These are phyloP conservation scores for Polytrichum commune DNA, from an alignment of 225 moss, liverwort and hornwort genomes.

Conservation along the genomic window DNA sequence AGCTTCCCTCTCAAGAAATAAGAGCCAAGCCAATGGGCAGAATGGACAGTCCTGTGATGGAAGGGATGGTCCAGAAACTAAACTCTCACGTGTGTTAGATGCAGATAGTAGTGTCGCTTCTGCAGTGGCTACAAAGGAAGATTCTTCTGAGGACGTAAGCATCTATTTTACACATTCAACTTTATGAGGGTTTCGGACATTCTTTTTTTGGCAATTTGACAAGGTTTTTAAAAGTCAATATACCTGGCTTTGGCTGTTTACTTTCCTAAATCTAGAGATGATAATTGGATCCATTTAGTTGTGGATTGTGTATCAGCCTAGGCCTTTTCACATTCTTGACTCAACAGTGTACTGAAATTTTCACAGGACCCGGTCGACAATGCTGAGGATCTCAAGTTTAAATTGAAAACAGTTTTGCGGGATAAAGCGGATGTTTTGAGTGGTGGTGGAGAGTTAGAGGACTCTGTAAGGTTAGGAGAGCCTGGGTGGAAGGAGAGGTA, in stretches of 20 bases:
- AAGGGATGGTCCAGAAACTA: constrained; percentile 67
- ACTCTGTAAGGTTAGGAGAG: constrained; percentile 85
- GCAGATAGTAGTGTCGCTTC: constrained; percentile 60
- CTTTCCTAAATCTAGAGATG: too few relatives aligned
- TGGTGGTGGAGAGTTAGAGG: constrained; percentile 82
- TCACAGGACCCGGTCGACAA: constrained; percentile 70
- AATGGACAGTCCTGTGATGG: constrained; percentile 34
- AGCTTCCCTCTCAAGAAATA: constrained; percentile 70
- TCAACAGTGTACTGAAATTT: neutral
- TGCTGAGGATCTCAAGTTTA: constrained; percentile 85
- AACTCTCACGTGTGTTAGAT: constrained; percentile 68
- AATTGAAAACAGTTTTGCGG: constrained; percentile 78
- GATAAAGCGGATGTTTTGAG: constrained; percentile 93
- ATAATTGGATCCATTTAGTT: too few relatives aligned
- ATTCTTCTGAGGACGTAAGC: constrained; percentile 65
- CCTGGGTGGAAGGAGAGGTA: constrained; percentile 98
- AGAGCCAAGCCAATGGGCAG: constrained; percentile 54
- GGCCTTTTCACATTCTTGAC: too few relatives aligned
- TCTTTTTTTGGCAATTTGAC: neutral
- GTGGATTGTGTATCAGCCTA: too few relatives aligned
- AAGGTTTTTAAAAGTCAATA: neutral
- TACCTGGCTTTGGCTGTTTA: too few relatives aligned
- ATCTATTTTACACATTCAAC: constrained; percentile 2
- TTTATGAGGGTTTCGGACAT: constrained; percentile 4
- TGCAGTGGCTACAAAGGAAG: constrained; percentile 53